phyloP scores from a whole-genome alignment of 2,329 filamentous ascomycete species.

The Pseudocercospora fuligena region DNA sequence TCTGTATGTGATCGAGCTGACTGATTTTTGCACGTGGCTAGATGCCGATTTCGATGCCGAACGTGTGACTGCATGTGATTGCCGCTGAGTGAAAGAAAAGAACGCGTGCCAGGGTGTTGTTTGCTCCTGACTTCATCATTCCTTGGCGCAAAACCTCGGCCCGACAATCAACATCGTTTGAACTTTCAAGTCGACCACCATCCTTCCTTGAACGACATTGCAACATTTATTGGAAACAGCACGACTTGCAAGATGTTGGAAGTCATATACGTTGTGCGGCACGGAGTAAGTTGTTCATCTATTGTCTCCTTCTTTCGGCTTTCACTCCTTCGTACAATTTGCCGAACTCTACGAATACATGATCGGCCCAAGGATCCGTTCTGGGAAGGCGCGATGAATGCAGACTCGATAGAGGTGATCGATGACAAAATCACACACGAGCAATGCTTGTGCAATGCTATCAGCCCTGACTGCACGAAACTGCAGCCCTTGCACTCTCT shows the following conservation, averaged over 20 bases:
- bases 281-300: slow-evolving; percentile 51
- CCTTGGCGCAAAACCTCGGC: slow-evolving; percentile 3
- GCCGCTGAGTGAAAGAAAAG: not conserved
- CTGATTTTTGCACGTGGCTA: not conserved
- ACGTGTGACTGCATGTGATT: not conserved
- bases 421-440: not conserved
- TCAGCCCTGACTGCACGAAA: not conserved
- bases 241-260: slow-evolving; percentile 45
- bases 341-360: slow-evolving; percentile 3
- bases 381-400: not conserved
- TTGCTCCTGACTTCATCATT: slow-evolving; percentile 1
- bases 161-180: slow-evolving; percentile 3
- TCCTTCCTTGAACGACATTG: not conserved
- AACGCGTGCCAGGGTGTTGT: not conserved
- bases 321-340: slow-evolving; percentile 5
- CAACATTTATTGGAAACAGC: not conserved
- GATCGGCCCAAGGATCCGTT: not conserved
- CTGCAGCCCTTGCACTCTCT: not conserved
- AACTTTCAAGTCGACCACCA: not conserved
- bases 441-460: not conserved
- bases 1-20: not conserved
- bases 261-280: slow-evolving; percentile 55
- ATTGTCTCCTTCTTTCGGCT: not conserved
- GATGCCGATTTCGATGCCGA: not conserved
- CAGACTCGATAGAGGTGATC: not conserved